Percentiles rank a stretch among this genome's conserved stretches.
Conservation (phyloP, 1,284 basidiomycete genomes). For the Serendipita sp. region DNA sequence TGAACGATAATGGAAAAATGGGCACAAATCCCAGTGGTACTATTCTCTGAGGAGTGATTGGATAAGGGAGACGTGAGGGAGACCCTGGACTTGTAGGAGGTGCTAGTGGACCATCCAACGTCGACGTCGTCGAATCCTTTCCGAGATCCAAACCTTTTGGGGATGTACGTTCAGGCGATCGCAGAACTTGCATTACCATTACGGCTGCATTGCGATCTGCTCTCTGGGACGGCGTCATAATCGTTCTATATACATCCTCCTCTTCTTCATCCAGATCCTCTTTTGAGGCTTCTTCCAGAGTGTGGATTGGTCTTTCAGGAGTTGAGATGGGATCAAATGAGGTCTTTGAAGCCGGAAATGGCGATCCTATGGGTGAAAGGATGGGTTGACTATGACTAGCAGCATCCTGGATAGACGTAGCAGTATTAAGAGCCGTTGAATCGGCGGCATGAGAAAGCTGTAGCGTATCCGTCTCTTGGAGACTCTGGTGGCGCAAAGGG, state of each 20-base stretch:
- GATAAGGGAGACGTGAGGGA: background rate
- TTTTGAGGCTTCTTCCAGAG: background rate
- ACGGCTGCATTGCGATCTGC: background rate
- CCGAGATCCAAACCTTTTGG: background rate
- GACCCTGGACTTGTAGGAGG: background rate
- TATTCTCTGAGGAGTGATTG: background rate
- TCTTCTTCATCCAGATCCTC: background rate
- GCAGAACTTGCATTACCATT: background rate
- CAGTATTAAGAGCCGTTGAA: too few species aligned
- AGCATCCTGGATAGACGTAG: too few species aligned
- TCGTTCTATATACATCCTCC: background rate
- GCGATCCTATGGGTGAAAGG: background rate
- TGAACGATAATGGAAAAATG: background rate
- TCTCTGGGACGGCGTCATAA: background rate
- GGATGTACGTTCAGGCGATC: background rate
- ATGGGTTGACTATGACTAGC: background rate
- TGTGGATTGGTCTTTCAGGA: background rate
- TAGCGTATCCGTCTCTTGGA: too few species aligned
- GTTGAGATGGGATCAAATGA: background rate
- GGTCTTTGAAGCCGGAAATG: background rate
- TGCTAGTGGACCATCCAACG: background rate
- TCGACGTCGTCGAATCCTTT: background rate
- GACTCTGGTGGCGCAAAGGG: too few species aligned
- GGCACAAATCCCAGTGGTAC: background rate
- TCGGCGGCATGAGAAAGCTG: too few species aligned